Conservation (phyloP, 2,329 filamentous ascomycete genomes). For the Periconia sp. region DNA sequence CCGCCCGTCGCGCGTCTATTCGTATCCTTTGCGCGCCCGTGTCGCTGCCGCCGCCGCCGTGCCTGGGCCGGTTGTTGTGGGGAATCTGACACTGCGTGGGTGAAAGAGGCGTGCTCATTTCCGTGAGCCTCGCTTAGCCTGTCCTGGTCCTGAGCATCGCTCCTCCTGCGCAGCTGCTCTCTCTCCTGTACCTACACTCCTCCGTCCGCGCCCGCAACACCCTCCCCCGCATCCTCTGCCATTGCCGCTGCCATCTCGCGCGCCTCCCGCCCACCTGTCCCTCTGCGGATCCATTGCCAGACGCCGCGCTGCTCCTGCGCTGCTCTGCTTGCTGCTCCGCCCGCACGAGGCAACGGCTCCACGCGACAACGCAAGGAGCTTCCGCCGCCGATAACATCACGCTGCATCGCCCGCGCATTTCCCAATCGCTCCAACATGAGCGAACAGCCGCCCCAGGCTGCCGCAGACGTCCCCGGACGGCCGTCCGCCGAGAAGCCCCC, state of each 20-base stretch:
- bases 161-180: slow-evolving; percentile 9
- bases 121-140: slow-evolving; percentile 11
- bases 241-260: slow-evolving; percentile 34
- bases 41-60: too few species aligned
- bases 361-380: slow-evolving; percentile 38
- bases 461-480: slow-evolving; percentile 31
- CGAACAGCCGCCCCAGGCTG: slow-evolving; percentile 34
- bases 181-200: too few species aligned
- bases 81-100: slow-evolving; percentile 6
- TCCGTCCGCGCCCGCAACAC: slow-evolving; percentile 2
- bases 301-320: slow-evolving; percentile 7
- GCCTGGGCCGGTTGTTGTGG: slow-evolving; percentile 10
- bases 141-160: slow-evolving; percentile 11
- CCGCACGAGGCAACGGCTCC: slow-evolving; percentile 23
- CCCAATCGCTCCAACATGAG: slow-evolving; percentile 43
- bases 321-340: slow-evolving; percentile 1
- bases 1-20: background rate
- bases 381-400: slow-evolving; percentile 17
- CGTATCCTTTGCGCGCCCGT: too few species aligned
- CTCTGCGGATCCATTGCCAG: slow-evolving; percentile 14
- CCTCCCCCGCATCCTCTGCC: slow-evolving; percentile 20
- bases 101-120: slow-evolving; percentile 14
- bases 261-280: slow-evolving; percentile 25
- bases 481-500: slow-evolving; percentile 36
- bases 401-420: slow-evolving; percentile 22